Evolutionary conservation across 495 filamentous ascomycete species (phyloP).

Genomic region (Tuber indicum): DNA sequence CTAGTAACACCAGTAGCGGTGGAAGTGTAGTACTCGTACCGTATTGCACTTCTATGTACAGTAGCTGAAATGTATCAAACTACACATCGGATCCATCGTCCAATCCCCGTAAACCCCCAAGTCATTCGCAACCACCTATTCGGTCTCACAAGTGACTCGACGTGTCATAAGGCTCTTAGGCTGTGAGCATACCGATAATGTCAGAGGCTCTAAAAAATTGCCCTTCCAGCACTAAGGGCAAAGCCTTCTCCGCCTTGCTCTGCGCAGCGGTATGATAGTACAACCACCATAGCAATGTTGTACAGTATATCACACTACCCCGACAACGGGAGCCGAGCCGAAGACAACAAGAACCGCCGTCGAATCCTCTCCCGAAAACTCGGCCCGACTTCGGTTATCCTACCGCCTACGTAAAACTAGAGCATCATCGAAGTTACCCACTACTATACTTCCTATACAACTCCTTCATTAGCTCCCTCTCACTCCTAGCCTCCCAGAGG

Average conservation of each 20-base stretch:
- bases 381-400: background rate
- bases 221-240: conserved; percentile 53
- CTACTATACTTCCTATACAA: conserved; percentile 58
- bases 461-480: conserved; percentile 54
- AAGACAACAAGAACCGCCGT: background rate
- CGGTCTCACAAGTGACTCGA: background rate
- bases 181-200: background rate
- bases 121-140: background rate
- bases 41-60: no score
- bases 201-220: conserved; percentile 50
- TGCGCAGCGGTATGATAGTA: conserved; percentile 52
- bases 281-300: background rate
- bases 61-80: background rate
- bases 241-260: conserved; percentile 61
- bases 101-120: background rate
- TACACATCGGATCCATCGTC: background rate
- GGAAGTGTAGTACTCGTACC: background rate
- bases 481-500: conserved; percentile 57
- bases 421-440: background rate
- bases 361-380: background rate
- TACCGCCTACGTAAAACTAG: background rate
- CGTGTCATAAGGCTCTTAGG: background rate
- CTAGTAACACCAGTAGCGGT: background rate
- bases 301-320: background rate
- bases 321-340: background rate